These are phyloP conservation scores for Inga laurina DNA, from an alignment of 306 rosid species.

Conservation along the genomic window DNA sequence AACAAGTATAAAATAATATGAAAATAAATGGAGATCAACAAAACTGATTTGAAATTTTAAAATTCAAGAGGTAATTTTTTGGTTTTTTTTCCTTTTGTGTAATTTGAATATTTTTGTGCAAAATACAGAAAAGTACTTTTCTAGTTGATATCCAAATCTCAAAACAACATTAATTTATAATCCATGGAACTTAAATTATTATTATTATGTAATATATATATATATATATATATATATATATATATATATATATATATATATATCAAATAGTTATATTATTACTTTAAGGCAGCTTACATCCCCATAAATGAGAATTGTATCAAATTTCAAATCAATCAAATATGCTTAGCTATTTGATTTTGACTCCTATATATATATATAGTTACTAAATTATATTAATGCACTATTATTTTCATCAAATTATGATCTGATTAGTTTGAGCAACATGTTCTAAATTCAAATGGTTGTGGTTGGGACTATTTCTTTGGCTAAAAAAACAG, in stretches of 20 bases:
- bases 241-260: neutral
- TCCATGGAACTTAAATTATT: neutral
- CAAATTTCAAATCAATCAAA: constrained; percentile 11
- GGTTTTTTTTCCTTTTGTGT: neutral
- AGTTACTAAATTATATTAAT: neutral
- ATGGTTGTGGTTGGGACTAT: neutral
- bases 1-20: too few species aligned
- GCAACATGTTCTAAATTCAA: neutral
- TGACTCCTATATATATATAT: neutral
- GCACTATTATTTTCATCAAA: neutral
- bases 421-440: neutral
- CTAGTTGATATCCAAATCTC: neutral
- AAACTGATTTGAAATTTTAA: too few species aligned
- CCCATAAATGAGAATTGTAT: neutral
- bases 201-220: too few species aligned
- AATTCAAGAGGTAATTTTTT: too few species aligned
- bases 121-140: neutral
- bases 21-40: too few species aligned
- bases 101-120: neutral
- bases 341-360: neutral
- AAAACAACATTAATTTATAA: neutral
- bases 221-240: neutral
- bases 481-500: neutral
- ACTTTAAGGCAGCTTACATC: neutral
- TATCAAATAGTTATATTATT: neutral